phyloP scores from a whole-genome alignment of 495 filamentous ascomycete species.

The Aspergillus cristatus region DNA sequence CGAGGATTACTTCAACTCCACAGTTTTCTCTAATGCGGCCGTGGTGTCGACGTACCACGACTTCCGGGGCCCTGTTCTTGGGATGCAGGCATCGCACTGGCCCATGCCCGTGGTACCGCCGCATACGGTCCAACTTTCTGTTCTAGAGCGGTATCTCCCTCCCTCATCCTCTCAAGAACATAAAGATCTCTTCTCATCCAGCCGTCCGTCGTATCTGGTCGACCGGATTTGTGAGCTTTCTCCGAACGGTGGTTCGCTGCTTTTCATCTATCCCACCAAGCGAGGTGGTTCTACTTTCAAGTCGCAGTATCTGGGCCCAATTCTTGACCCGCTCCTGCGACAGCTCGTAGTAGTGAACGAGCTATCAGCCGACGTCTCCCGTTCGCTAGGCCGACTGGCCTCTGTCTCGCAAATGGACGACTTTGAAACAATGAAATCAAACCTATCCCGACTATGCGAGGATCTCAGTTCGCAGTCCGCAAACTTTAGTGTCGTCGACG shows the following conservation, averaged over 20 bases:
- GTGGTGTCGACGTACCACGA: conserved; percentile 48
- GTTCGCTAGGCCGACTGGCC: conserved; percentile 48
- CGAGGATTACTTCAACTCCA: conserved; percentile 48
- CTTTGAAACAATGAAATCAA: conserved; percentile 45
- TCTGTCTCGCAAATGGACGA: conserved; percentile 49
- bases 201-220: conserved; percentile 51
- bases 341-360: conserved; percentile 55
- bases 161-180: conserved; percentile 54
- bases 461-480: conserved; percentile 32
- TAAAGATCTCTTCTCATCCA: conserved; percentile 47
- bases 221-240: conserved; percentile 60
- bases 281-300: conserved; percentile 55
- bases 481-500: conserved; percentile 41
- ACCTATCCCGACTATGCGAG: conserved; percentile 40
- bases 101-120: conserved; percentile 58
- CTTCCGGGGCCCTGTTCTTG: conserved; percentile 36
- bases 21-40: conserved; percentile 47
- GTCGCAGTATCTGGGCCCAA: conserved; percentile 53
- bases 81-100: conserved; percentile 29
- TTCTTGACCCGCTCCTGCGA: conserved; percentile 59
- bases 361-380: conserved; percentile 50
- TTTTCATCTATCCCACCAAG: conserved; percentile 64
- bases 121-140: conserved; percentile 51
- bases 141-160: conserved; percentile 65
- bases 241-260: conserved; percentile 45